These are phyloP conservation scores for Silene vulgaris DNA, from an alignment of 179 eudicot genomes.

Conservation along the genomic window DNA sequence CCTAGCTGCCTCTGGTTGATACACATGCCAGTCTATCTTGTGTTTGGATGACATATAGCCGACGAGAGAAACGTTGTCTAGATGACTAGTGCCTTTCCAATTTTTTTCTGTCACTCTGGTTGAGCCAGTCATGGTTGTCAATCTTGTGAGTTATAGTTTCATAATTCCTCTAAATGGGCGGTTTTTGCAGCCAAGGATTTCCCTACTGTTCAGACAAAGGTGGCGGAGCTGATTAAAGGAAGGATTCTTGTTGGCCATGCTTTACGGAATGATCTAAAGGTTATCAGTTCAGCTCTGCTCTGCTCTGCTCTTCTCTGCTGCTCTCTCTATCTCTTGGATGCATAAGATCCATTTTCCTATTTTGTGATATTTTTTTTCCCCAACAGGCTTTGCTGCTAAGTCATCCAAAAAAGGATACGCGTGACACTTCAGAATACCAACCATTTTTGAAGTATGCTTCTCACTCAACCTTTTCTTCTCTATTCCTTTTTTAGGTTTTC, in stretches of 20 bases:
- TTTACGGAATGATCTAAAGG: conserved; percentile 88
- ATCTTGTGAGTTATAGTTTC: neutral
- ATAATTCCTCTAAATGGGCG: conserved; percentile 15
- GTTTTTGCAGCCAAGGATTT: conserved; percentile 76
- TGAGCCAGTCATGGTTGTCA: neutral
- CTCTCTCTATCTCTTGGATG: neutral
- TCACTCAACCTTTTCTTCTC: neutral
- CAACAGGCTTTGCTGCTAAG: conserved; percentile 70
- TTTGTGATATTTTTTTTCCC: conserved; percentile 16
- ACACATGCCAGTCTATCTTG: neutral
- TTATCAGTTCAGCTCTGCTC: conserved; percentile 19
- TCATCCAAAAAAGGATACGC: conserved; percentile 76
- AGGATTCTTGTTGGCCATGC: conserved; percentile 94
- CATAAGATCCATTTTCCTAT: neutral
- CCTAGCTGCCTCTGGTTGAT: neutral
- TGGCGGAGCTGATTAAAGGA: conserved; percentile 82
- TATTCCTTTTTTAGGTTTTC: neutral
- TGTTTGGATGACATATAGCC: neutral
- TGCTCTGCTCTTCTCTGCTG: neutral
- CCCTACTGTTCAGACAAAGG: conserved; percentile 60
- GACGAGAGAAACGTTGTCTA: neutral
- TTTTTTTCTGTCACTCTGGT: neutral
- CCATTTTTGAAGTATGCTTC: conserved; percentile 67
- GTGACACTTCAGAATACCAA: conserved; percentile 85
- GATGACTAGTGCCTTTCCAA: neutral